Conservation (phyloP, 2,329 filamentous ascomycete genomes). For the Paecilomyces fulvus region DNA sequence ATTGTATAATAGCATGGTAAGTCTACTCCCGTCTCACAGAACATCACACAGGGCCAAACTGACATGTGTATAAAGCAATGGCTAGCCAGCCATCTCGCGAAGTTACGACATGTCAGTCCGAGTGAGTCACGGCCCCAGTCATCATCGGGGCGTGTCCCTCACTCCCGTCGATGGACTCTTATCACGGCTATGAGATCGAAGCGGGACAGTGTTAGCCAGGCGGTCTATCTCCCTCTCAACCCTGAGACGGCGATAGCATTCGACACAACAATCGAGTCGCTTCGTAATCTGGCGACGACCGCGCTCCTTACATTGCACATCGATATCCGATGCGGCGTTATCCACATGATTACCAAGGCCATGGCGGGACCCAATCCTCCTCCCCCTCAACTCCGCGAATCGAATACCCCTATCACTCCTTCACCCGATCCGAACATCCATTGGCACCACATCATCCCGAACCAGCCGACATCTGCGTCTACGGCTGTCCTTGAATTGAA, state of each 20-base stretch:
- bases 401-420: slow-evolving; percentile 37
- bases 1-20: slow-evolving; percentile 82
- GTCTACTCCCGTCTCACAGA: slow-evolving; percentile 5
- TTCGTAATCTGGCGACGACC: slow-evolving; percentile 68
- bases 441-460: slow-evolving; percentile 37
- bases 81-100: slow-evolving; percentile 74
- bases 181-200: slow-evolving; percentile 53
- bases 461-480: slow-evolving; percentile 36
- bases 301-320: slow-evolving; percentile 80
- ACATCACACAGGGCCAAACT: slow-evolving; percentile 3
- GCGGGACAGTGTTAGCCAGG: slow-evolving; percentile 49
- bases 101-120: slow-evolving; percentile 73
- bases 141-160: slow-evolving; percentile 36
- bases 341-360: slow-evolving; percentile 65
- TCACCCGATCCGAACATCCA: slow-evolving; percentile 65
- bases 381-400: slow-evolving; percentile 25
- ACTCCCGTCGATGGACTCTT: slow-evolving; percentile 74
- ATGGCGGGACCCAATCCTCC: slow-evolving; percentile 48
- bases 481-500: slow-evolving; percentile 76
- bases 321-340: slow-evolving; percentile 76
- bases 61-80: slow-evolving; percentile 53
- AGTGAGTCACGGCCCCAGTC: slow-evolving; percentile 41
- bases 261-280: slow-evolving; percentile 75
- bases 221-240: slow-evolving; percentile 80
- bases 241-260: slow-evolving; percentile 78